These are phyloP conservation scores for Castanea mollissima DNA, from an alignment of 306 rosid species.

Conservation along the genomic window DNA sequence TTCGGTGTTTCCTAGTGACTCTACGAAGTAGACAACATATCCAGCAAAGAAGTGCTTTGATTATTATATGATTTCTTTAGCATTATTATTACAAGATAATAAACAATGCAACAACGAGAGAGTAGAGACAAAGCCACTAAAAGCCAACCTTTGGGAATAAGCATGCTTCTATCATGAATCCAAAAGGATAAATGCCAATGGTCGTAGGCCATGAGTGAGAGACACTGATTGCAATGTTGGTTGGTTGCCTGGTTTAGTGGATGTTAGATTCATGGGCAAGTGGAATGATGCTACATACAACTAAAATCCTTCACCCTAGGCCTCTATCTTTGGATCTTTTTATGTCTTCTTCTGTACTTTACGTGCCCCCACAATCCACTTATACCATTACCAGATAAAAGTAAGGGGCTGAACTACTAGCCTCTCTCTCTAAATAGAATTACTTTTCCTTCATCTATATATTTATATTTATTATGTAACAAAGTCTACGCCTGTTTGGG, in stretches of 20 bases:
- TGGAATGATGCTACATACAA: slow-evolving; percentile 1
- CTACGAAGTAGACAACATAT: neutral
- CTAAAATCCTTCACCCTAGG: neutral
- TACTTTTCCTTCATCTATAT: neutral
- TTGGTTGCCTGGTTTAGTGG: neutral
- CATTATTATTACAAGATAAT: neutral
- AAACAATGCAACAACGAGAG: neutral
- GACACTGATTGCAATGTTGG: neutral
- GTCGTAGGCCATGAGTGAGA: neutral
- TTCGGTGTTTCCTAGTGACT: neutral
- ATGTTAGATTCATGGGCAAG: slow-evolving; percentile 11
- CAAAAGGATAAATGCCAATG: neutral
- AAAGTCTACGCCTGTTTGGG: too few relatives aligned
- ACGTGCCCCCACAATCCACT: slow-evolving; percentile 6
- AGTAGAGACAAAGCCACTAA: slow-evolving; percentile 15
- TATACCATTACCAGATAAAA: neutral
- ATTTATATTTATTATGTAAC: neutral
- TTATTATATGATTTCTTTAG: neutral
- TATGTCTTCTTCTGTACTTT: slow-evolving; percentile 1
- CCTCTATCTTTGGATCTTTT: neutral
- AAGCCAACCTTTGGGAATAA: slow-evolving; percentile 20
- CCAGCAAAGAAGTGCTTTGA: neutral
- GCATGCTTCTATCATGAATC: slow-evolving; percentile 13
- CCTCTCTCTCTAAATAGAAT: neutral
- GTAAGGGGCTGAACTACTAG: neutral